These are phyloP conservation scores for Brassica cretica DNA, from an alignment of 345 rosid genomes.

Conservation along the genomic window DNA sequence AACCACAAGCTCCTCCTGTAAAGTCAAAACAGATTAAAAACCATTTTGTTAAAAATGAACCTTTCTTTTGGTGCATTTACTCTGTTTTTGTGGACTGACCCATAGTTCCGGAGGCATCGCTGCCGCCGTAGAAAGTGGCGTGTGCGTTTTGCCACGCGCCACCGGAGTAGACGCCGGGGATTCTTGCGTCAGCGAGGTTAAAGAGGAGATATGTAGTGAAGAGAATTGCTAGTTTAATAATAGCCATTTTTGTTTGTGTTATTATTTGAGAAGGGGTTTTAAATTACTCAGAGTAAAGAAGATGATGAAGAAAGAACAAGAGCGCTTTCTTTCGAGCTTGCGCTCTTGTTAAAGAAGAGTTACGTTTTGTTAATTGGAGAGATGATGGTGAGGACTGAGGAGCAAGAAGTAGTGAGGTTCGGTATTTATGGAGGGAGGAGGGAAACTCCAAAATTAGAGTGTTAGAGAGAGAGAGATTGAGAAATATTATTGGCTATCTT, in stretches of 20 bases:
- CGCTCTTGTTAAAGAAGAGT: conserved; percentile 37
- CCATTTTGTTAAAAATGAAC: background rate
- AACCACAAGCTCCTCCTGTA: conserved; percentile 56
- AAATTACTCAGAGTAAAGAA: conserved; percentile 2
- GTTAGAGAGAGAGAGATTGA: background rate
- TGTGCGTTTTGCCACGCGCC: conserved; percentile 77
- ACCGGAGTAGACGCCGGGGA: conserved; percentile 60
- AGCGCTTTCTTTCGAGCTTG: conserved; percentile 23
- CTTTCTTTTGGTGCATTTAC: background rate
- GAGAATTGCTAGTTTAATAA: conserved; percentile 24
- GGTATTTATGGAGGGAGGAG: conserved; percentile 43
- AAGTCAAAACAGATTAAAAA: background rate
- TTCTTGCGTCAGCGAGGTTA: conserved; percentile 49
- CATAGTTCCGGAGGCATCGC: conserved; percentile 92
- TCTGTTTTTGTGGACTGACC: conserved; percentile 43
- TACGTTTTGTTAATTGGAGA: conserved; percentile 28
- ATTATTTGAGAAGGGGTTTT: background rate
- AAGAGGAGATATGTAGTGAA: conserved; percentile 37
- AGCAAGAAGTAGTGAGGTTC: conserved; percentile 28
- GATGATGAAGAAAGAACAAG: conserved; percentile 29
- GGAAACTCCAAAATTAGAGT: conserved; percentile 22
- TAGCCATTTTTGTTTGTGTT: conserved; percentile 25
- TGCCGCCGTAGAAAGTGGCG: conserved; percentile 94
- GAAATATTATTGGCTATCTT: conserved; percentile 6
- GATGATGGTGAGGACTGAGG: conserved; percentile 29